Evolutionary conservation across 345 rosid species (phyloP).

Genomic region (Ceriops zippeliana): DNA sequence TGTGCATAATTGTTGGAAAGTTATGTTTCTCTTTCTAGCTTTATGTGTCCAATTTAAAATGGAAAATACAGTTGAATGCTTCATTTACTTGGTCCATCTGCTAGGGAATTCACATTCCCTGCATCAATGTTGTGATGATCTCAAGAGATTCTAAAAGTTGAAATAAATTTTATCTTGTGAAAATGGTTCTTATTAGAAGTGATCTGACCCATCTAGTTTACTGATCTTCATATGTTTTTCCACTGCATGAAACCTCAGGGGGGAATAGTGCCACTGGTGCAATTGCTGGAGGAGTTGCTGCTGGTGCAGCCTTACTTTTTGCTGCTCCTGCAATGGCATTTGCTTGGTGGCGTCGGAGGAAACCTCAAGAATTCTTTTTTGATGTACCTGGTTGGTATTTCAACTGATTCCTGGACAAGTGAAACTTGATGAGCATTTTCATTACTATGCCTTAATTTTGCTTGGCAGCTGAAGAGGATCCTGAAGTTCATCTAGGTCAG

Average conservation of each 20-base stretch:
- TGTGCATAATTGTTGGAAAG: no score
- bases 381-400: conserved; percentile 37
- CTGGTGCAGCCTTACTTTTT: conserved; percentile 35
- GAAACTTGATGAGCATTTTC: neutral
- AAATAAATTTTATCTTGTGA: no score
- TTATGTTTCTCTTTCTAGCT: no score
- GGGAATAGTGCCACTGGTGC: conserved; percentile 26
- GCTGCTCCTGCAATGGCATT: conserved; percentile 31
- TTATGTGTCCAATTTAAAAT: no score
- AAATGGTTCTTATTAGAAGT: no score
- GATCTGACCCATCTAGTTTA: neutral
- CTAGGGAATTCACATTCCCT: no score
- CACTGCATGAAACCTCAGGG: conserved; percentile 11
- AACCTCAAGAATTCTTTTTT: conserved; percentile 25
- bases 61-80: no score
- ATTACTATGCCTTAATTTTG: neutral
- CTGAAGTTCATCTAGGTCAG: conserved; percentile 32
- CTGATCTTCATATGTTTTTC: neutral
- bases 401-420: neutral
- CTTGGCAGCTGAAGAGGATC: conserved; percentile 31
- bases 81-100: no score
- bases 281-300: conserved; percentile 39
- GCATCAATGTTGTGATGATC: no score
- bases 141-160: no score
- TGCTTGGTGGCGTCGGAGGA: conserved; percentile 30